phyloP scores from a whole-genome alignment of 345 rosid genomes.

The Theobroma cacao region DNA sequence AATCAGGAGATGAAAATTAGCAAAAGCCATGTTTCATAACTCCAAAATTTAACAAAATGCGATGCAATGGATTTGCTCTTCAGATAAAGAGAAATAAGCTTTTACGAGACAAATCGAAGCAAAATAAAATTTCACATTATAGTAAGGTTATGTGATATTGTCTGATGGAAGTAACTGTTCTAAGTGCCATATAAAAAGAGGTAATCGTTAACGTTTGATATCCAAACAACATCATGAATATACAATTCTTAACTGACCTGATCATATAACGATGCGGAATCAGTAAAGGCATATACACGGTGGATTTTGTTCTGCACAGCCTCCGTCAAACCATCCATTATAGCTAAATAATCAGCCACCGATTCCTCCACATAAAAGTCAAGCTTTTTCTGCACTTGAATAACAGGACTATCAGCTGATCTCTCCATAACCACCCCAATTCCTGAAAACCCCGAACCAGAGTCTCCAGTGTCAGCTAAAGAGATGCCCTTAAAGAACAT shows the following conservation, averaged over 20 bases:
- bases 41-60: neutral
- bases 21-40: neutral
- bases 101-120: neutral
- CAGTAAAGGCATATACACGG: conserved; percentile 74
- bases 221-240: neutral
- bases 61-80: neutral
- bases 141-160: neutral
- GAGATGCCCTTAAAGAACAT: conserved; percentile 87
- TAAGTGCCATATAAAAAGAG: neutral
- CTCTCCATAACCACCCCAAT: conserved; percentile 89
- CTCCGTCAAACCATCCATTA: conserved; percentile 80
- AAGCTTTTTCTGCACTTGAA: conserved; percentile 92
- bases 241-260: conserved; percentile 50
- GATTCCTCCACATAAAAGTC: conserved; percentile 75
- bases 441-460: conserved; percentile 64
- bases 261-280: conserved; percentile 56
- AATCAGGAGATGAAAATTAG: neutral
- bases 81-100: neutral
- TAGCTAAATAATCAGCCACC: conserved; percentile 82
- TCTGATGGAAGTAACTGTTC: neutral
- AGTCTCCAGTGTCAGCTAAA: conserved; percentile 50
- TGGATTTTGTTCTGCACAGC: conserved; percentile 56
- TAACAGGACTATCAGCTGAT: conserved; percentile 38
- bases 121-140: neutral
- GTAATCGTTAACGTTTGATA: neutral